These are phyloP conservation scores for Phaseolus lunatus DNA, from an alignment of 306 rosid genomes.

Conservation along the genomic window DNA sequence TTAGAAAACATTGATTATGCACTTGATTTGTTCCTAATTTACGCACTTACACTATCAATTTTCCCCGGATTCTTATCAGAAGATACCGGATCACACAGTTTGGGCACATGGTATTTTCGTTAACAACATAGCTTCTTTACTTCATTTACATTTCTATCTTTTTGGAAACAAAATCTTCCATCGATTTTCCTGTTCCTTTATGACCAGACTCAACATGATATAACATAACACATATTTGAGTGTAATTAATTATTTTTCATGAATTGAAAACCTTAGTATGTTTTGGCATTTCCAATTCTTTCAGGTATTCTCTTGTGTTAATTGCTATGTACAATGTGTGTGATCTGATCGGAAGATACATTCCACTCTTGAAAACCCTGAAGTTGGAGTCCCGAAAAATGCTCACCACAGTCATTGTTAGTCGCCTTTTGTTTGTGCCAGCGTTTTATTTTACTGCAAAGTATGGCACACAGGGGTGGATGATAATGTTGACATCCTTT, in stretches of 20 bases:
- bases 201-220: constrained; percentile 2
- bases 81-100: constrained; percentile 82
- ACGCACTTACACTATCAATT: constrained; percentile 69
- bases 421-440: constrained; percentile 73
- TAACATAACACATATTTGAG: no score
- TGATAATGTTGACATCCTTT: constrained; percentile 81
- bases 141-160: not conserved
- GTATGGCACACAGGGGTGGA: constrained; percentile 86
- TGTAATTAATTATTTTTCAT: no score
- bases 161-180: not conserved
- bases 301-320: constrained; percentile 87
- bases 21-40: constrained; percentile 67
- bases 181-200: not conserved
- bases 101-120: constrained; percentile 75
- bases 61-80: constrained; percentile 96
- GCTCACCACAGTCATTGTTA: constrained; percentile 47
- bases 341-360: constrained; percentile 86
- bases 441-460: constrained; percentile 86
- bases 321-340: constrained; percentile 73
- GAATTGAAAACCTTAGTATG: no score
- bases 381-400: constrained; percentile 71
- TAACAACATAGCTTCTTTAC: not conserved
- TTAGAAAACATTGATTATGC: constrained; percentile 81
- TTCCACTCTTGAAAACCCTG: constrained; percentile 62
- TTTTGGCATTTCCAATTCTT: constrained; percentile 1